Evolutionary conservation across 1,139 yeast genomes (phyloP).

Genomic region (Kodamaea plutei): DNA sequence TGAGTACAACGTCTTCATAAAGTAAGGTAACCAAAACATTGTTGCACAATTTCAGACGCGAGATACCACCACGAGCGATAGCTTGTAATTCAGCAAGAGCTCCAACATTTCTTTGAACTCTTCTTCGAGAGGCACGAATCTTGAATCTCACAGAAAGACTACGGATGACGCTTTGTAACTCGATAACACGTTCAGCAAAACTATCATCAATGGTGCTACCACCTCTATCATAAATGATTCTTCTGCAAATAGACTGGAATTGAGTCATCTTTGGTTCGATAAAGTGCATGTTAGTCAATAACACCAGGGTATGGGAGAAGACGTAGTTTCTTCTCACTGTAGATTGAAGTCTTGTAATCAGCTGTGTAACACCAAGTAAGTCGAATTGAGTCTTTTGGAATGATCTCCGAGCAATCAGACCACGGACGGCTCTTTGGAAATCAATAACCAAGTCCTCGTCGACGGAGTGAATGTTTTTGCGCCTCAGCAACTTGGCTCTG

Average conservation of each 20-base stretch:
- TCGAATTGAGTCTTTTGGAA: constrained; percentile 11
- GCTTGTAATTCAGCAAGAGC: constrained; percentile 42
- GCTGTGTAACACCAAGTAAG: neutral
- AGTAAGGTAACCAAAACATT: constrained; percentile 40
- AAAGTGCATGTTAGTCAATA: constrained; percentile 20
- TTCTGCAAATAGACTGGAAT: constrained; percentile 37
- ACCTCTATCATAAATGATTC: constrained; percentile 19
- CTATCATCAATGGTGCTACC: constrained; percentile 12
- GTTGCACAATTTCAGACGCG: constrained; percentile 45
- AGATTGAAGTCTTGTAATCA: constrained; percentile 26
- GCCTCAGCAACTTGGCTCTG: constrained; percentile 22
- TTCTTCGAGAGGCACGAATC: constrained; percentile 16
- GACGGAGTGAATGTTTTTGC: neutral
- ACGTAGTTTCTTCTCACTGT: constrained; percentile 25
- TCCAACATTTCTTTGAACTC: constrained; percentile 13
- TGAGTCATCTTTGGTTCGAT: constrained; percentile 24
- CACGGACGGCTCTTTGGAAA: constrained; percentile 31
- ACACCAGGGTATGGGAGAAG: constrained; percentile 18
- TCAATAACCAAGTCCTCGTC: constrained; percentile 9
- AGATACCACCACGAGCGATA: constrained; percentile 48
- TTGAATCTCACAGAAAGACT: constrained; percentile 24
- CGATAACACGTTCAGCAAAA: constrained; percentile 18
- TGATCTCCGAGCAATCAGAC: constrained; percentile 16
- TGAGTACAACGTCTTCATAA: constrained; percentile 35
- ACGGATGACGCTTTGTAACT: constrained; percentile 35